These are phyloP conservation scores for Geotrichum bryndzae DNA, from an alignment of 1,139 yeast species.

Conservation along the genomic window DNA sequence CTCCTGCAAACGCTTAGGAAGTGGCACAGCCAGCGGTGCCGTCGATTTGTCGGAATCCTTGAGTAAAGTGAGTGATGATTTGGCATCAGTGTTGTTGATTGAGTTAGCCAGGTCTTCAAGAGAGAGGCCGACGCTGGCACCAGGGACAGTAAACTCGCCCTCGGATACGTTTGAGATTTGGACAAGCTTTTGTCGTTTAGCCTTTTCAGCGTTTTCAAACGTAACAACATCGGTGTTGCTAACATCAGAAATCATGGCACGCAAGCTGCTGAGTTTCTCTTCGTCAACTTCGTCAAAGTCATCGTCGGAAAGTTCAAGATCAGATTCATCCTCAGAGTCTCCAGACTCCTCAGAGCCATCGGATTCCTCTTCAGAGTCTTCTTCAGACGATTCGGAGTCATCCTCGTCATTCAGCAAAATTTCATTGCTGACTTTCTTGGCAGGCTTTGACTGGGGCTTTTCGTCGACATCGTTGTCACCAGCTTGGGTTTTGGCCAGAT, in stretches of 20 bases:
- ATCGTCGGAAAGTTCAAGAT: slow-evolving; percentile 28
- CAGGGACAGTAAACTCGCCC: slow-evolving; percentile 59
- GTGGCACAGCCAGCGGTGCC: slow-evolving; percentile 56
- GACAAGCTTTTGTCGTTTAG: slow-evolving; percentile 24
- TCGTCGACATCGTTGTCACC: slow-evolving; percentile 17
- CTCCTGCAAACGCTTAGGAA: slow-evolving; percentile 79
- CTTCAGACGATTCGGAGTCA: slow-evolving; percentile 26
- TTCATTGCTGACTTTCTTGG: slow-evolving; percentile 28
- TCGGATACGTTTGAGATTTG: slow-evolving; percentile 56
- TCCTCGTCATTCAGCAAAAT: slow-evolving; percentile 26
- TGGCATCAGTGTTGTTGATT: slow-evolving; percentile 16
- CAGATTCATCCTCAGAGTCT: slow-evolving; percentile 27
- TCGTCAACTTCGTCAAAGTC: slow-evolving; percentile 29
- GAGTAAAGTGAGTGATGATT: slow-evolving; percentile 24
- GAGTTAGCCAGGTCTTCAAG: slow-evolving; percentile 17
- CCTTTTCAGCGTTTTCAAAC: slow-evolving; percentile 16
- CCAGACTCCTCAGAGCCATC: slow-evolving; percentile 33
- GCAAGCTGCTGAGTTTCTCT: slow-evolving; percentile 23
- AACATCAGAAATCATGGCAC: slow-evolving; percentile 23
- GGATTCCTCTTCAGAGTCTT: slow-evolving; percentile 33
- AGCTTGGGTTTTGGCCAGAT: slow-evolving; percentile 26
- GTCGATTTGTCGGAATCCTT: slow-evolving; percentile 13
- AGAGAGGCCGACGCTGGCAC: slow-evolving; percentile 11
- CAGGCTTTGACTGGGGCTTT: slow-evolving; percentile 10
- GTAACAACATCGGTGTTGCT: slow-evolving; percentile 13